Conservation (phyloP, 352 stramenopile genomes). For the Globisporangium viniferum region DNA sequence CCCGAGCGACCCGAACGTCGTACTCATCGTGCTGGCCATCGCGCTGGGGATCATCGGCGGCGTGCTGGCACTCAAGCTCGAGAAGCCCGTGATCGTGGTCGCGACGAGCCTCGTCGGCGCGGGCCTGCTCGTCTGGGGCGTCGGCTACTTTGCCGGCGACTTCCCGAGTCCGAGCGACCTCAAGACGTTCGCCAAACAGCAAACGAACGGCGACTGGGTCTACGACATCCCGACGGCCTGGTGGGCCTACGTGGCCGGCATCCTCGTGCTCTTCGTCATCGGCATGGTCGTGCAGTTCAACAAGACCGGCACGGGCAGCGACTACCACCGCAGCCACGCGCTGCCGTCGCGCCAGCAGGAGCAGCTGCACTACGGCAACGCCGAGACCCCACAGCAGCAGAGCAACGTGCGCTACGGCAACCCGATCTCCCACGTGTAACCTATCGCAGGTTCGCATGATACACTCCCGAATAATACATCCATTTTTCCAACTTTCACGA, state of each 20-base stretch:
- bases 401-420: conserved; percentile 15
- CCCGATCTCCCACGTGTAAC: conserved; percentile 15
- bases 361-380: not conserved
- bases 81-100: conserved; percentile 51
- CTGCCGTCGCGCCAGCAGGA: conserved; percentile 8
- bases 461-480: not conserved
- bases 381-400: conserved; percentile 10
- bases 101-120: conserved; percentile 56
- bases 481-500: not conserved
- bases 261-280: conserved; percentile 50
- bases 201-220: conserved; percentile 40
- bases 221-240: conserved; percentile 57
- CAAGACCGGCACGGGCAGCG: conserved; percentile 38
- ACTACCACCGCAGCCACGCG: conserved; percentile 14
- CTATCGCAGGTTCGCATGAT: not conserved
- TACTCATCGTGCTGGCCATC: conserved; percentile 46
- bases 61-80: conserved; percentile 41
- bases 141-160: conserved; percentile 63
- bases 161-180: conserved; percentile 54
- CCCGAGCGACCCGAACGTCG: conserved; percentile 40
- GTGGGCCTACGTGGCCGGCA: conserved; percentile 55
- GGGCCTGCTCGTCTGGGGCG: conserved; percentile 43
- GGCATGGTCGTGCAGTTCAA: conserved; percentile 59
- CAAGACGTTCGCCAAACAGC: conserved; percentile 31
- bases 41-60: conserved; percentile 37